Base-by-base conservation (phyloP, 2,329 filamentous ascomycete genomes). In the Penicillium sp. region DNA sequence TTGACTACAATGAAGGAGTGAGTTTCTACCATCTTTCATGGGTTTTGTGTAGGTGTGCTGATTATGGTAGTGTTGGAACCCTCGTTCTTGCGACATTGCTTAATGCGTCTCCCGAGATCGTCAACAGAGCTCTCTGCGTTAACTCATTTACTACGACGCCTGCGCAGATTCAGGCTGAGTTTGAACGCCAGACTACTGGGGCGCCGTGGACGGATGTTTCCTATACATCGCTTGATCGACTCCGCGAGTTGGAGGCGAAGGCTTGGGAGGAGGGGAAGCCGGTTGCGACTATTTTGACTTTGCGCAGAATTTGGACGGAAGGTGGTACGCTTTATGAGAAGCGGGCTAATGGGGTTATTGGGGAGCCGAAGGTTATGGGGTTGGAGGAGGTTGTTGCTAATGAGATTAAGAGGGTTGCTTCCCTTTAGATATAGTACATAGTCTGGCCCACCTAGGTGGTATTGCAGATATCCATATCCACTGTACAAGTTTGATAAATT, bases 1-100 rank as follows among this genome's bases (percentile, higher is more conserved):
- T 83, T 92, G 65, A 90, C 87, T 3, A 88, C 85, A 2, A 90
- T 90, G 84, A 76, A 79, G 22, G 90, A 92, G 87, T 89, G 74
- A 76, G 84, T 79, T 56, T 47, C 31, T 16, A 35, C 43, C 7
- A 21, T 35, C 26, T 39, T 31, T 21, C 11, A 3, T 16, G 31
- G 35, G n/a, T 4, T 10, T 1, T 10, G 4, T 19, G n/a, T 39
- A 1, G 35, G n/a, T n/a, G 3, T 37, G 10, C 35, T 39, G 35
- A 39, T 39, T 13, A 42, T 42, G 11, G 42, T 57, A 88, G 85
- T 65, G 87, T 90, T 10, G 89, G 88, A 4, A 86, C 83, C 54
- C 80, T 88, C 24, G 80, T 90, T 1, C 84, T 86, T 1, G 84
- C 84, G 0, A 82, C 87, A 0, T 78, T 91, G 14, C 78, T 77